Percentiles rank a stretch among this genome's conserved stretches.
Evolutionary conservation across 345 rosid genomes (phyloP).

Genomic region (Linum lewisii): DNA sequence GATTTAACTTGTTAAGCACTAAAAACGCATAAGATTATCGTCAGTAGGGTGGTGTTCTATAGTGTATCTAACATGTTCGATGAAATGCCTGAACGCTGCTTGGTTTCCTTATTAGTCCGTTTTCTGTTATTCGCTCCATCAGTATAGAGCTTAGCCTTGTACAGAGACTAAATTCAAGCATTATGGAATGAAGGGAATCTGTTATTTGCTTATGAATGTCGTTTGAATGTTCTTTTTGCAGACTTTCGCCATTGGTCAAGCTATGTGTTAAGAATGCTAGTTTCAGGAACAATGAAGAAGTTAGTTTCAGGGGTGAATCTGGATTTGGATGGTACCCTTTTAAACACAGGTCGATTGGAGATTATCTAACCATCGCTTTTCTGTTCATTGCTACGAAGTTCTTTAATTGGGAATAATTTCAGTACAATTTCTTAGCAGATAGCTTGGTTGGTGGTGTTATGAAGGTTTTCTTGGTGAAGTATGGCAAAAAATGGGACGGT

Average conservation of each 20-base stretch:
- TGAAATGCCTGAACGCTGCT: too few species aligned
- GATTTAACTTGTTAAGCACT: too few species aligned
- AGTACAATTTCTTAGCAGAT: conserved; percentile 29
- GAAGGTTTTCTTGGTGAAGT: conserved; percentile 47
- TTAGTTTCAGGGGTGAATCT: conserved; percentile 49
- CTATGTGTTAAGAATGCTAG: background rate
- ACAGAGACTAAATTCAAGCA: too few species aligned
- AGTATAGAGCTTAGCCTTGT: too few species aligned
- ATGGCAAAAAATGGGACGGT: conserved; percentile 92
- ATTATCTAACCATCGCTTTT: background rate
- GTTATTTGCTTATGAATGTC: background rate
- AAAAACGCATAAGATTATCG: too few species aligned
- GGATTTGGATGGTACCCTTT: conserved; percentile 74
- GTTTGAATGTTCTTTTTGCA: background rate
- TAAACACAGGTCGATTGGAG: conserved; percentile 37
- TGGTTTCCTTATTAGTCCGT: too few species aligned
- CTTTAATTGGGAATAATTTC: background rate
- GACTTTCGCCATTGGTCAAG: background rate
- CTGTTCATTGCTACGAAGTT: background rate
- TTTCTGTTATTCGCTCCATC: too few species aligned
- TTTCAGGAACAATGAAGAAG: conserved; percentile 16
- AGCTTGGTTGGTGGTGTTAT: conserved; percentile 52
- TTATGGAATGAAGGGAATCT: too few species aligned
- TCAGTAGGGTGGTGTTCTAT: too few species aligned
- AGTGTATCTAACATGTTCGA: too few species aligned